phyloP scores from a whole-genome alignment of 129 eudicot genomes.

The Cynara cardunculus region DNA sequence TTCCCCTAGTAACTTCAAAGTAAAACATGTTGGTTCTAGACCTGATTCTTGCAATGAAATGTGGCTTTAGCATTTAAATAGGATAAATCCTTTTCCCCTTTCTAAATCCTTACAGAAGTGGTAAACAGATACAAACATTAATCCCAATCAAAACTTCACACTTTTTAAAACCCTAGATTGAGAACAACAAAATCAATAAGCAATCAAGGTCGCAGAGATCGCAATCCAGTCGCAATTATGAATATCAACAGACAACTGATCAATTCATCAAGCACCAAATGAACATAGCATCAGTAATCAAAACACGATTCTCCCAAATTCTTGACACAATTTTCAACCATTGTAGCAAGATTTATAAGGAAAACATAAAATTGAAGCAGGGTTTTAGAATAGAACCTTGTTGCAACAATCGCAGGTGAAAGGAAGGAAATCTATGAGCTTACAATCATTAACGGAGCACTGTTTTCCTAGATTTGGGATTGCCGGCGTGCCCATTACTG shows the following conservation, averaged over 20 bases:
- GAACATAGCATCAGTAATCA: background rate
- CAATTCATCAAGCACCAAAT: background rate
- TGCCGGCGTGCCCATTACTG: conserved; percentile 85
- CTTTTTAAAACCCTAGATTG: background rate
- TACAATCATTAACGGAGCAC: conserved; percentile 75
- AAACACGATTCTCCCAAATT: background rate
- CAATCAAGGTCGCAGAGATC: background rate
- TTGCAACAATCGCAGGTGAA: conserved; percentile 91
- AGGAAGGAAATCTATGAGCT: conserved; percentile 84
- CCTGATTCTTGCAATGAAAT: background rate
- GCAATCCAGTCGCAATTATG: background rate
- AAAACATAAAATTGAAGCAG: background rate
- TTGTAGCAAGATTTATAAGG: background rate
- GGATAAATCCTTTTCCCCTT: background rate
- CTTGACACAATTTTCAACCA: background rate
- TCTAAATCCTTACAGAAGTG: background rate
- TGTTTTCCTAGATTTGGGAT: conserved; percentile 87
- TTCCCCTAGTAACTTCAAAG: too few species aligned
- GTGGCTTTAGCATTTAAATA: background rate
- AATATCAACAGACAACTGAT: background rate
- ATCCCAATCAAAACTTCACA: background rate
- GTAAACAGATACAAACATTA: background rate
- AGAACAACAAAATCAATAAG: background rate
- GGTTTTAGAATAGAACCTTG: conserved; percentile 35
- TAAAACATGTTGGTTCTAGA: too few species aligned